Evolutionary conservation across 139 green algal genomes (phyloP), one percentile per base, ranked within the genome.

Genomic region (Chlamydomonas schloesseri): DNA sequence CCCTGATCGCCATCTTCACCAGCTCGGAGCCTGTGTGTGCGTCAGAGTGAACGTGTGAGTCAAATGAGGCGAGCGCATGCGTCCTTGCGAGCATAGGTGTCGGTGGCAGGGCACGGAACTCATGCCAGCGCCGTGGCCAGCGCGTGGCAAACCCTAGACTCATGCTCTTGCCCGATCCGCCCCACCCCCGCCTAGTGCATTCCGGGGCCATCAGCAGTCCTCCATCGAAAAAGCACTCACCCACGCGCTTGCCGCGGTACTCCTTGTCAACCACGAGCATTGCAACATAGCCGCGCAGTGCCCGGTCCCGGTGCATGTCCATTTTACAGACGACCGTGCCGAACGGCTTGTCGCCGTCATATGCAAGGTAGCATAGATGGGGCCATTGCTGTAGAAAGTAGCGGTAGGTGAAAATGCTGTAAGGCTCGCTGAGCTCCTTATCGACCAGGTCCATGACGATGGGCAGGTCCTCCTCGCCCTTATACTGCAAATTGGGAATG

Each of bases 361-460:
- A 95, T 1, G 93, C 95, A 10, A 99, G 73, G 70, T 94, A 98
- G 81, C 95, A 98, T 2, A 99, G 95, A 50, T 97, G 88, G 1
- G 98, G 98, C 98, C 98, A 99, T 20, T 94, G 88, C 33, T 95
- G 90, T 53, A 99, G 80, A 69, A 99, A 99, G 87, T 96, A 97
- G 36, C 97, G 94, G 89, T 99, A 99, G 1, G 98, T 99, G 93
- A 99, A 99, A 18, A 99, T 97, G 62, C 95, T 98, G 90, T 99
- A 99, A 5, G 98, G 98, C 91, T 99, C 98, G 83, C 93, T 98
- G 1, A 99, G 94, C 89, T 99, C 97, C 36, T 93, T 93, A 86
- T 98, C 97, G 8, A 99, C 93, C 0, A 99, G 90, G 0, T 89
- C 26, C 96, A 99, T 99, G 9, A 99, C 90, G n/a, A 89, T 55